Percentiles rank a stretch among this genome's conserved stretches.
phyloP scores from a whole-genome alignment of 2,329 filamentous ascomycete species.

The Basipetospora chlamydospora region DNA sequence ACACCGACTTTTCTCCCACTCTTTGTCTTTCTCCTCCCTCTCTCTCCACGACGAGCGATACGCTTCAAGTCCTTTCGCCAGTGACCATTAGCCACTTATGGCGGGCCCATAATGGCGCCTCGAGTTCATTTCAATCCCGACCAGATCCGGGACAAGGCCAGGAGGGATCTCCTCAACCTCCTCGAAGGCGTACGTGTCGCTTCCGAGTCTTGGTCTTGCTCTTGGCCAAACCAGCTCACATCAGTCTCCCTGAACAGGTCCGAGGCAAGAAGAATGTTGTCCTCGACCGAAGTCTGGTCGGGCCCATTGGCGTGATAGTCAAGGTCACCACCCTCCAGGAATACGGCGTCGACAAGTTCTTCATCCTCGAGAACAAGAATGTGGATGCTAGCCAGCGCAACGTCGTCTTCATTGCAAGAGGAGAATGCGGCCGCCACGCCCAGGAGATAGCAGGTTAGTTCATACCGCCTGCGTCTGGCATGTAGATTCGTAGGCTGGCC shows the following conservation, averaged over 20 bases:
- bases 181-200: slow-evolving; percentile 76
- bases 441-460: slow-evolving; percentile 75
- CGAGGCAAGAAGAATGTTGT: slow-evolving; percentile 98
- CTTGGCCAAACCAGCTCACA: too few relatives aligned
- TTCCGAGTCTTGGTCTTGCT: too few relatives aligned
- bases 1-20: too few relatives aligned
- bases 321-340: slow-evolving; percentile 93
- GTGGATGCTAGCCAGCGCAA: slow-evolving; percentile 89
- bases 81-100: slow-evolving; percentile 18
- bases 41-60: not conserved
- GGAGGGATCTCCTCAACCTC: slow-evolving; percentile 77
- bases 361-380: slow-evolving; percentile 91
- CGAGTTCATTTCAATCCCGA: slow-evolving; percentile 57
- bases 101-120: slow-evolving; percentile 52
- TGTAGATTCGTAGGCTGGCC: not conserved
- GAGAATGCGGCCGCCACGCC: slow-evolving; percentile 74
- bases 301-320: slow-evolving; percentile 78
- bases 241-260: too few relatives aligned
- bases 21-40: too few relatives aligned
- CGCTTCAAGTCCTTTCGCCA: slow-evolving; percentile 4
- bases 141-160: slow-evolving; percentile 65
- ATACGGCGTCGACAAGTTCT: slow-evolving; percentile 95
- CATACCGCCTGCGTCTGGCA: too few relatives aligned
- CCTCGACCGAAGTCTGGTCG: slow-evolving; percentile 79
- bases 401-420: slow-evolving; percentile 82